phyloP scores from a whole-genome alignment of 2,329 filamentous ascomycete genomes.

The Sphaerulina vaccinii region DNA sequence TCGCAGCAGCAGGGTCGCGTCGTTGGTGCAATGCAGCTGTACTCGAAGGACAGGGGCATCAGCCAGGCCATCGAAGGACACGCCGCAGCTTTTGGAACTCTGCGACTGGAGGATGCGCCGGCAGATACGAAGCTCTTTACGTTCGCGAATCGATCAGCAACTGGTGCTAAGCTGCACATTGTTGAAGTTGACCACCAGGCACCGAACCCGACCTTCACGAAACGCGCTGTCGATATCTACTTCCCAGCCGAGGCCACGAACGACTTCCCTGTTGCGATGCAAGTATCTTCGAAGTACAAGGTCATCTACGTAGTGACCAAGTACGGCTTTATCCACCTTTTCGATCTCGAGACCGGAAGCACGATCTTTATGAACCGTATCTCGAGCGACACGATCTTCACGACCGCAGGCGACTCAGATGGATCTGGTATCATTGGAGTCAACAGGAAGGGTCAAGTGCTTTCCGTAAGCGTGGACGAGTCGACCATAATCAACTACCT shows the following conservation, averaged over 20 bases:
- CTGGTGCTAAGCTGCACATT: slow-evolving; percentile 92
- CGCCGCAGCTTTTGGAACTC: slow-evolving; percentile 87
- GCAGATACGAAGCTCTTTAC: slow-evolving; percentile 94
- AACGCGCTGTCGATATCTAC: slow-evolving; percentile 97
- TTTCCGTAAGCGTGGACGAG: slow-evolving; percentile 92
- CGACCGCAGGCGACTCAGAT: slow-evolving; percentile 78
- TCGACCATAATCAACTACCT: slow-evolving; percentile 88
- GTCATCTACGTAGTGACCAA: slow-evolving; percentile 97
- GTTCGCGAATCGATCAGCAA: slow-evolving; percentile 87
- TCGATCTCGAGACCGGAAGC: slow-evolving; percentile 91
- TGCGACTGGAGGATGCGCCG: slow-evolving; percentile 83
- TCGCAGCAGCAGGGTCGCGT: slow-evolving; percentile 90
- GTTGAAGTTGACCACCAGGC: slow-evolving; percentile 95
- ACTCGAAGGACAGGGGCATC: slow-evolving; percentile 92
- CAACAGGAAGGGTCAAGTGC: slow-evolving; percentile 95
- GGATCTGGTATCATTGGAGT: slow-evolving; percentile 89
- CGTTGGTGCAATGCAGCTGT: slow-evolving; percentile 94
- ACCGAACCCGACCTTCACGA: slow-evolving; percentile 82
- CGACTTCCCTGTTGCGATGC: slow-evolving; percentile 97
- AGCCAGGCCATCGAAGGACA: slow-evolving; percentile 98
- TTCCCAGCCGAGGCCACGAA: slow-evolving; percentile 94
- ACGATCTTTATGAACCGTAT: slow-evolving; percentile 99
- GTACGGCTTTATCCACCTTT: slow-evolving; percentile 98
- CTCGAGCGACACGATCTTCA: slow-evolving; percentile 98
- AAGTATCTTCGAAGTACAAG: slow-evolving; percentile 94